These are phyloP conservation scores for Penicillium corylophilum DNA, from an alignment of 2,329 filamentous ascomycete species.

Conservation along the genomic window DNA sequence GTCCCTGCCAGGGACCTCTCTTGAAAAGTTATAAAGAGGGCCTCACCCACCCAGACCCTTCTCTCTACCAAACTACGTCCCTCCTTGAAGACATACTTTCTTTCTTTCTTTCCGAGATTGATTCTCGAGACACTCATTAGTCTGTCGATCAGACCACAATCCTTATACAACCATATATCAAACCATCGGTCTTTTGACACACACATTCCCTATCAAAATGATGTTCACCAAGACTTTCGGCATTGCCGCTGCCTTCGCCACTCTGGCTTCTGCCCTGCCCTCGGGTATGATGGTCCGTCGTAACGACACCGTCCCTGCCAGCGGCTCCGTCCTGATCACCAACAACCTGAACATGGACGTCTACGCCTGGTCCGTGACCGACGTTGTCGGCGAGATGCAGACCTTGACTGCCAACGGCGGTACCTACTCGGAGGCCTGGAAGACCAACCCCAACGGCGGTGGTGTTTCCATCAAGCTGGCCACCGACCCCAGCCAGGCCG, in stretches of 20 bases:
- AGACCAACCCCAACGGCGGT: slow-evolving; percentile 38
- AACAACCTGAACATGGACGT: slow-evolving; percentile 39
- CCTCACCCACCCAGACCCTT: slow-evolving; percentile 3
- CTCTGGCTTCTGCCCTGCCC: slow-evolving; percentile 33
- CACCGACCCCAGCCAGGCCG: slow-evolving; percentile 27
- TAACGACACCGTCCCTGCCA: slow-evolving; percentile 16
- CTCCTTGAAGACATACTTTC: slow-evolving; percentile 11
- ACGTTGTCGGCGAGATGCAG: slow-evolving; percentile 35
- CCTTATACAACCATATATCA: slow-evolving; percentile 1
- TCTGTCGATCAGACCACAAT: slow-evolving; percentile 24
- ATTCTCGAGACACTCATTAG: slow-evolving; percentile 25
- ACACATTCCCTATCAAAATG: slow-evolving; percentile 25
- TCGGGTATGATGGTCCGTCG: slow-evolving; percentile 27
- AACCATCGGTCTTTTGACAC: not conserved
- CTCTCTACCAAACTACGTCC: slow-evolving; percentile 11
- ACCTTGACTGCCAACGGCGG: slow-evolving; percentile 35
- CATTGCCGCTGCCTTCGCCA: slow-evolving; percentile 32
- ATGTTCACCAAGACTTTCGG: slow-evolving; percentile 40
- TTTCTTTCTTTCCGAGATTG: slow-evolving; percentile 26
- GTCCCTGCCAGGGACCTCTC: not conserved
- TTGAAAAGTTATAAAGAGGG: slow-evolving; percentile 23
- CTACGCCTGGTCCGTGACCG: slow-evolving; percentile 44
- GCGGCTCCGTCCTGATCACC: slow-evolving; percentile 36
- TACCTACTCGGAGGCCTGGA: slow-evolving; percentile 36
- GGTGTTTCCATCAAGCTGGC: slow-evolving; percentile 46